phyloP scores from a whole-genome alignment of 495 filamentous ascomycete genomes.

The Aspergillus bertholletiae region DNA sequence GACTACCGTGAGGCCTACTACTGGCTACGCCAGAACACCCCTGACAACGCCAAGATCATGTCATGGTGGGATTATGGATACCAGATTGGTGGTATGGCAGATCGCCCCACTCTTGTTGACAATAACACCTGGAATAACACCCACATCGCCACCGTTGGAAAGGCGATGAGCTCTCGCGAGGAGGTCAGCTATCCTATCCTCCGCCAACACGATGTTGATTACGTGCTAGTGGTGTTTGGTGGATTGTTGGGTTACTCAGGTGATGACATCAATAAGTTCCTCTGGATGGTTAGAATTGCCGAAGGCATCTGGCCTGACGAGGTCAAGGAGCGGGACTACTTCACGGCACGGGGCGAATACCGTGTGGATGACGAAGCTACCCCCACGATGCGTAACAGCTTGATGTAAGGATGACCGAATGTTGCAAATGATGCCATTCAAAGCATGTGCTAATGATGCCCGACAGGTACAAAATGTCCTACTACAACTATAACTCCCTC shows the following conservation, averaged over 20 bases:
- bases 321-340: slow-evolving; percentile 95
- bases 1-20: slow-evolving; percentile 99
- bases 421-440: neutral
- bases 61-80: slow-evolving; percentile 99
- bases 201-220: slow-evolving; percentile 97
- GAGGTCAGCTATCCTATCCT: slow-evolving; percentile 99
- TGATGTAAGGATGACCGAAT: slow-evolving; percentile 69
- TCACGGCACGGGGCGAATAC: slow-evolving; percentile 94
- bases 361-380: slow-evolving; percentile 90
- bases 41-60: slow-evolving; percentile 96
- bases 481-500: slow-evolving; percentile 92
- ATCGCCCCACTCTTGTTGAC: slow-evolving; percentile 94
- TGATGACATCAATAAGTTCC: slow-evolving; percentile 99
- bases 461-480: slow-evolving; percentile 98
- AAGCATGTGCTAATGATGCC: slow-evolving; percentile 31
- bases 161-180: slow-evolving; percentile 96
- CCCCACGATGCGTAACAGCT: slow-evolving; percentile 97
- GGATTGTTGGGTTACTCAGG: slow-evolving; percentile 97
- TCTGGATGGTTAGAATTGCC: slow-evolving; percentile 99
- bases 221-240: slow-evolving; percentile 95
- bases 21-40: slow-evolving; percentile 97
- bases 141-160: slow-evolving; percentile 98
- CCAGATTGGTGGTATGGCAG: slow-evolving; percentile 99
- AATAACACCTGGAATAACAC: slow-evolving; percentile 99
- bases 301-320: slow-evolving; percentile 99